A percentile compares a stretch with the other conserved stretches of the same genome.
phyloP scores from a whole-genome alignment of 768 basidiomycete species.

The Rhodotorula graminis region DNA sequence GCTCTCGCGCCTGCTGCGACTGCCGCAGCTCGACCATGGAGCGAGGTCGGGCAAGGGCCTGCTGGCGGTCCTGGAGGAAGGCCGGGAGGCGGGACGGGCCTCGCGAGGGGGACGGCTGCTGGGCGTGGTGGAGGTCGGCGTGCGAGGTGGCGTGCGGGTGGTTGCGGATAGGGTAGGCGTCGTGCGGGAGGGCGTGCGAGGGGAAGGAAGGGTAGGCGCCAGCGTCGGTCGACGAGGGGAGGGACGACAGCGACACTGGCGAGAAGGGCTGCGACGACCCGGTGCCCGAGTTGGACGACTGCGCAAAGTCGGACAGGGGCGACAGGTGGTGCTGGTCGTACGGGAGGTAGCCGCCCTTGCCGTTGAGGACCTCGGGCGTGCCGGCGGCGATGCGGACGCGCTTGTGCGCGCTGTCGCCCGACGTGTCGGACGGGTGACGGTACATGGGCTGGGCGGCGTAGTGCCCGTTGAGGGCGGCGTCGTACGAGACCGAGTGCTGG shows the following conservation, averaged over 20 bases:
- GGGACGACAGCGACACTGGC: constrained; percentile 26
- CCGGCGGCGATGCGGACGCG: constrained; percentile 26
- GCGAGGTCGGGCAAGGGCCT: constrained; percentile 28
- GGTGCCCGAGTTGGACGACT: constrained; percentile 17
- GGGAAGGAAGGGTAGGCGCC: constrained; percentile 25
- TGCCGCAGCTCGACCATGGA: constrained; percentile 41
- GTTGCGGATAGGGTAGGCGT: neutral
- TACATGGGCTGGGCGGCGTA: constrained; percentile 1
- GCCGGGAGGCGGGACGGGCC: constrained; percentile 30
- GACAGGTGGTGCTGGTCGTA: constrained; percentile 29
- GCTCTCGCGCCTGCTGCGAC: constrained; percentile 10
- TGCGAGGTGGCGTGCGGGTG: neutral
- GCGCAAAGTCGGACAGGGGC: constrained; percentile 27
- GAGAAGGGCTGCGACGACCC: constrained; percentile 30
- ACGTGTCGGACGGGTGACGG: constrained; percentile 5
- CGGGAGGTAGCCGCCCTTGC: constrained; percentile 9
- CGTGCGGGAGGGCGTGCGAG: neutral
- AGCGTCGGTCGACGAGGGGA: constrained; percentile 32
- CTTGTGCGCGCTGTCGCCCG: neutral
- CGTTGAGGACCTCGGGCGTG: constrained; percentile 20
- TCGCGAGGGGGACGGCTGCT: neutral
- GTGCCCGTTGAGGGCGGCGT: constrained; percentile 19
- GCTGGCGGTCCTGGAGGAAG: constrained; percentile 29
- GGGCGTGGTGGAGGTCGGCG: neutral
- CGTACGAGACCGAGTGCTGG: constrained; percentile 29